Evolutionary conservation across 2,329 filamentous ascomycete genomes (phyloP).

Genomic region (Fusarium nodosum): DNA sequence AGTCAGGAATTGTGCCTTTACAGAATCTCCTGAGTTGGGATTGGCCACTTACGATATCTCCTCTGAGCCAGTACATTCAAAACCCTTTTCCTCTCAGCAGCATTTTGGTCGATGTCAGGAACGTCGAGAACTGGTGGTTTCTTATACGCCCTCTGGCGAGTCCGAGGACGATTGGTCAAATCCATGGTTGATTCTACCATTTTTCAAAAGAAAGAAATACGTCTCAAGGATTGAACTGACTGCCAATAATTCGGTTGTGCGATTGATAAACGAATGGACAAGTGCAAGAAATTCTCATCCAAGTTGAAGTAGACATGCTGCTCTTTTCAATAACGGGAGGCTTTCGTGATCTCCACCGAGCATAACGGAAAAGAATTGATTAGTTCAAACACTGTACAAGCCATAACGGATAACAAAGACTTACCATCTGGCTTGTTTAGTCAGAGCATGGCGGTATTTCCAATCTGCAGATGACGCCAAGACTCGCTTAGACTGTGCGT

Average conservation of each 20-base stretch:
- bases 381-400: conserved; percentile 40
- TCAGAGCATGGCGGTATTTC: conserved; percentile 16
- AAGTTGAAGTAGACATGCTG: conserved; percentile 6
- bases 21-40: neutral
- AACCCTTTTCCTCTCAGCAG: conserved; percentile 66
- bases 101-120: conserved; percentile 64
- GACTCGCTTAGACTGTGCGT: conserved; percentile 14
- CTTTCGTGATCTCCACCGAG: conserved; percentile 38
- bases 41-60: conserved; percentile 60
- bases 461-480: conserved; percentile 9
- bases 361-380: conserved; percentile 51
- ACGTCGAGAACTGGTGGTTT: conserved; percentile 58
- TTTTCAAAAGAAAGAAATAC: neutral
- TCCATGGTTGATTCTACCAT: conserved; percentile 24
- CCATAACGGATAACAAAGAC: conserved; percentile 53
- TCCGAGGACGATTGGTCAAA: conserved; percentile 47
- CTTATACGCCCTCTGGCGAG: conserved; percentile 59
- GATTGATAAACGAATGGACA: neutral
- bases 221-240: too few relatives aligned
- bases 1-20: conserved; percentile 10
- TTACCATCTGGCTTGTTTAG: rapidly evolving
- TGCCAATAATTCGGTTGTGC: neutral
- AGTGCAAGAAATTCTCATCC: neutral
- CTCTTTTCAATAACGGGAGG: conserved; percentile 35
- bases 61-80: conserved; percentile 68